Percentiles rank a stretch among this genome's conserved stretches.
phyloP scores from a whole-genome alignment of 2,329 filamentous ascomycete species.

The Tricladium varicosporioides region DNA sequence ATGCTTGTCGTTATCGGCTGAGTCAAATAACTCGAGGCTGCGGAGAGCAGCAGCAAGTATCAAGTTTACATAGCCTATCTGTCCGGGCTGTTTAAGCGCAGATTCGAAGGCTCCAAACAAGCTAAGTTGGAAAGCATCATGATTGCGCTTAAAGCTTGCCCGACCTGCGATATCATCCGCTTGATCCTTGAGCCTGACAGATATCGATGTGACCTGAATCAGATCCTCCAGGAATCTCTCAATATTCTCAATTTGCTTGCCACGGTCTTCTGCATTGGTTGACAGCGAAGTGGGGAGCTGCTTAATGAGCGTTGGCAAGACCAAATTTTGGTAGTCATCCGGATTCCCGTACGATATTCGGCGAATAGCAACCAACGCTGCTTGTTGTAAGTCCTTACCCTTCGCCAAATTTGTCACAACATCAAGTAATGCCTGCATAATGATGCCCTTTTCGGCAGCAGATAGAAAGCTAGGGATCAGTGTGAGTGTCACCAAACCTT shows the following conservation, averaged over 20 bases:
- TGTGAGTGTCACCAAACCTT: constrained; percentile 27
- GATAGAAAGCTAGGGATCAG: constrained; percentile 25
- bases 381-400: constrained; percentile 16
- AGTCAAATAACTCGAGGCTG: constrained; percentile 26
- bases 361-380: constrained; percentile 24
- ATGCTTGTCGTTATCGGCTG: not conserved
- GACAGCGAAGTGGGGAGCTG: constrained; percentile 23
- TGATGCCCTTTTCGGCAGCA: constrained; percentile 22
- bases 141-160: constrained; percentile 18
- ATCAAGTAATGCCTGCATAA: constrained; percentile 26
- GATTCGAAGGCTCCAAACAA: constrained; percentile 20
- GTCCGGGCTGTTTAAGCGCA: constrained; percentile 13
- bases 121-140: constrained; percentile 19
- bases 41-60: constrained; percentile 26
- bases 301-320: constrained; percentile 24
- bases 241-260: constrained; percentile 11
- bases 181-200: not conserved
- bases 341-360: constrained; percentile 25
- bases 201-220: not conserved
- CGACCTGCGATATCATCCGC: not conserved
- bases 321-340: constrained; percentile 23
- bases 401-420: constrained; percentile 16
- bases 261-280: not conserved
- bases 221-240: constrained; percentile 7
- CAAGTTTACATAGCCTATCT: constrained; percentile 21